Base-by-base conservation (phyloP, 768 basidiomycete genomes). In the Collybiopsis luxurians region DNA sequence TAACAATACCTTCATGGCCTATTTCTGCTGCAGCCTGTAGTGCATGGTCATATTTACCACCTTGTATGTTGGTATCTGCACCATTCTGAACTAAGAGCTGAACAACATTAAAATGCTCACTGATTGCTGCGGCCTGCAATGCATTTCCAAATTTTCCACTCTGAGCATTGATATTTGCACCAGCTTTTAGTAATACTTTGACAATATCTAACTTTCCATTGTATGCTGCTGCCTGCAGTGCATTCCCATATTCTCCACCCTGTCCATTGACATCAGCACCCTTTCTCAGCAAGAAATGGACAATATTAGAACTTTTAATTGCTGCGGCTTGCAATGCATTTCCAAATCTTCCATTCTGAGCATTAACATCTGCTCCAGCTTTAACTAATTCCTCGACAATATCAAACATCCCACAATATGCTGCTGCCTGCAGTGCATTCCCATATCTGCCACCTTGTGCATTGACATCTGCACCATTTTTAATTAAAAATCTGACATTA, bases 311-410 rank as follows among this genome's bases (percentile, higher is more conserved):
- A 3, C 13, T 30, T 23, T 7, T 31, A 11, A 42, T 31, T 23
- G 5, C n/a, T 9, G 57, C 57, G 44, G 39, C 40, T 26, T 58
- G 57, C 17, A 53, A n/a, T n/a, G 34, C 53, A 31, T 47, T 50
- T 50, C 47, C 47, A 57, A 6, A 36, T 10, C n/a, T n/a, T n/a
- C n/a, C n/a, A n/a, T 27, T 17, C 4, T 28, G 17, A 49, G 28
- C 30, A 34, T 4, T 7, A 2, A 11, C n/a, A n/a, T n/a, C n/a
- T n/a, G n/a, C n/a, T n/a, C n/a, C n/a, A n/a, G n/a, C n/a, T n/a
- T n/a, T n/a, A n/a, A n/a, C n/a, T n/a, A n/a, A n/a, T n/a, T n/a
- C n/a, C n/a, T n/a, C n/a, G n/a, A n/a, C n/a, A n/a, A n/a, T n/a
- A n/a, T n/a, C n/a, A n/a, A n/a, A n/a, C n/a, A n/a, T n/a, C n/a